Base-by-base conservation (phyloP, 73 alveolate genomes). In the Loxodes magnus region DNA sequence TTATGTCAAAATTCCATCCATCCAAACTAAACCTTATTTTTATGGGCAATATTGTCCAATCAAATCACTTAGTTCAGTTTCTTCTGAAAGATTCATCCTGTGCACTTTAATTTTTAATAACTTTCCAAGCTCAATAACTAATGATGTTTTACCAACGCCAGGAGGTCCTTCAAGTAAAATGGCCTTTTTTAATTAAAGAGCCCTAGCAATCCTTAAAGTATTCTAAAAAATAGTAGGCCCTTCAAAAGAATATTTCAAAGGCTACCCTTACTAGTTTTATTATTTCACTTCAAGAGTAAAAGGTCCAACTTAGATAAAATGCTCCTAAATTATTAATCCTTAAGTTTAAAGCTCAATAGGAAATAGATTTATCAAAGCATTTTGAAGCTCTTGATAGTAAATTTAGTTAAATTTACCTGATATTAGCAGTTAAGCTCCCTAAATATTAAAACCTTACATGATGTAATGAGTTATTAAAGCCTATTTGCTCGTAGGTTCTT, bases 11-110 rank as follows among this genome's bases (percentile, higher is more conserved):
- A 83, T 84, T 14, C 99, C 99, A 20, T 92, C 99, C 51, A 60
- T 12, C 79, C 82, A 68, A 5, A 49, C 69, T 30, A 60, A 60
- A 42, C 79, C 41, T 41, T 82, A 74, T 19, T 86, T 74, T 20
- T 78, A 69, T 7, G 99, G 99, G 64, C 84, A 71, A 50, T 94
- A 98, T 3, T 94, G 64, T 44, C 99, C 99, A 26, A 94, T 65
- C 34, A 94, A 77, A 61, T 94, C 99, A 62, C 79, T 73, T 92
- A 94, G 58, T 53, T 93, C 99, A 2, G 99, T 84, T 68, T 93
- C 84, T 68, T 93, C 99, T 39, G 93, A 78, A 42, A 93, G 51
- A 43, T 90, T 93, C 6, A 93, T 83, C 64, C 97, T 84, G 27
- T 74, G 80, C 4, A 84, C 66, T 53, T 73, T 69, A 41, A 71